Evolutionary conservation across 305 asterid species (phyloP).

Genomic region (Rubia balearica): DNA sequence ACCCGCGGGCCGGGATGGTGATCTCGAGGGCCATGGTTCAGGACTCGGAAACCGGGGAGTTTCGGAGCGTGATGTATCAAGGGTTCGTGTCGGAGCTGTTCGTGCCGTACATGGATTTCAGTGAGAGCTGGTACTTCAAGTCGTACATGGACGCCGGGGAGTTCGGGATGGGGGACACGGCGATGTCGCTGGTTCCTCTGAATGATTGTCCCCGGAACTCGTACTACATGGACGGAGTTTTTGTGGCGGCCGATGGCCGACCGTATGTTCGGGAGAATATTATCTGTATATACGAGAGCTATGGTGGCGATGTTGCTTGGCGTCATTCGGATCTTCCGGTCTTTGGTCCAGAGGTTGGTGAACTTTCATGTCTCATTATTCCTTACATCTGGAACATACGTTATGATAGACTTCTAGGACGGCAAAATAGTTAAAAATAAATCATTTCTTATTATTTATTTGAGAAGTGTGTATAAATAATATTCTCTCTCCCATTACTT

Average conservation of each 20-base stretch:
- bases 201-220: slow-evolving; percentile 73
- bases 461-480: no score
- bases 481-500: no score
- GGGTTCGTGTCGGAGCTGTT: slow-evolving; percentile 65
- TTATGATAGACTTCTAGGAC: no score
- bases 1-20: slow-evolving; percentile 59
- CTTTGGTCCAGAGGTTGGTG: slow-evolving; percentile 30
- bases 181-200: slow-evolving; percentile 56
- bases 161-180: slow-evolving; percentile 56
- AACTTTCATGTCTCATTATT: no score
- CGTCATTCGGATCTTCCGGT: slow-evolving; percentile 55
- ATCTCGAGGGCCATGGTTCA: slow-evolving; percentile 49
- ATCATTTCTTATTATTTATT: no score
- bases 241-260: slow-evolving; percentile 54
- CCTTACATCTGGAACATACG: neutral
- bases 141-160: slow-evolving; percentile 77
- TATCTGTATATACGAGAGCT: slow-evolving; percentile 63
- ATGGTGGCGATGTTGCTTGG: slow-evolving; percentile 63
- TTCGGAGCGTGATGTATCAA: slow-evolving; percentile 65
- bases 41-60: slow-evolving; percentile 48
- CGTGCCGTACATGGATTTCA: slow-evolving; percentile 75
- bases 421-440: no score
- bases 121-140: slow-evolving; percentile 69
- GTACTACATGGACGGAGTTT: slow-evolving; percentile 51
- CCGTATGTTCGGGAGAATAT: slow-evolving; percentile 48